Conservation (phyloP, 169 alveolate genomes). For the Eimeria sp. region DNA sequence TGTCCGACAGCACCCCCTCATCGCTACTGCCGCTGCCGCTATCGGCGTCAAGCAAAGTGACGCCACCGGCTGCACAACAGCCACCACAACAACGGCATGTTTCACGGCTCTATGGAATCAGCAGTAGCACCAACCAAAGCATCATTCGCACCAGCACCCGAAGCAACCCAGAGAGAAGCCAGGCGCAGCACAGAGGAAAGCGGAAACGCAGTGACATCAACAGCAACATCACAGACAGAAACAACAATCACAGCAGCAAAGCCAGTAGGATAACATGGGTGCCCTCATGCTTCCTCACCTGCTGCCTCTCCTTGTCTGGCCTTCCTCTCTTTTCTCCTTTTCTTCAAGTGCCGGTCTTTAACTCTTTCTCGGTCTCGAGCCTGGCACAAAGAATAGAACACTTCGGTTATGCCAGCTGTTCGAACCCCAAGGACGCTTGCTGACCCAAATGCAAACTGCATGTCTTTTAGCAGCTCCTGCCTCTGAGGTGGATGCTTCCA, state of each 20-base stretch:
- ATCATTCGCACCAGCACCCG: neutral
- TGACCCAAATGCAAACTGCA: neutral
- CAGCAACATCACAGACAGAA: neutral
- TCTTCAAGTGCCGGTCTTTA: conserved; percentile 51
- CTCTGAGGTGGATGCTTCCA: neutral
- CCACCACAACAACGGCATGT: neutral
- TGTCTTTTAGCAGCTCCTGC: neutral
- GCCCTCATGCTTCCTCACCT: conserved; percentile 20
- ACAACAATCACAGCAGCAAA: neutral
- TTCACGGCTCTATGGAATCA: neutral
- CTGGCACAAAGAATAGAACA: neutral
- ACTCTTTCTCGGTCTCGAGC: conserved; percentile 54
- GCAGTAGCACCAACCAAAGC: neutral
- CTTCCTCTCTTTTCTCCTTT: conserved; percentile 63
- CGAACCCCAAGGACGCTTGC: neutral
- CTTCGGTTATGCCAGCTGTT: neutral
- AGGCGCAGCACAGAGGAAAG: too few species aligned
- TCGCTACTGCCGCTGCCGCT: neutral
- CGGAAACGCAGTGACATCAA: too few species aligned
- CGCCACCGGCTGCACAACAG: neutral
- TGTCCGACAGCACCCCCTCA: neutral
- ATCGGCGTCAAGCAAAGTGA: neutral
- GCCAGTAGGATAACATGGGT: neutral
- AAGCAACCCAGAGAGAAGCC: neutral
- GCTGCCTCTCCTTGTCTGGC: conserved; percentile 75